Percentiles rank a stretch among this genome's conserved stretches.
Evolutionary conservation across 805 yeast species (phyloP).

Genomic region (Debaryomyces maramus): DNA sequence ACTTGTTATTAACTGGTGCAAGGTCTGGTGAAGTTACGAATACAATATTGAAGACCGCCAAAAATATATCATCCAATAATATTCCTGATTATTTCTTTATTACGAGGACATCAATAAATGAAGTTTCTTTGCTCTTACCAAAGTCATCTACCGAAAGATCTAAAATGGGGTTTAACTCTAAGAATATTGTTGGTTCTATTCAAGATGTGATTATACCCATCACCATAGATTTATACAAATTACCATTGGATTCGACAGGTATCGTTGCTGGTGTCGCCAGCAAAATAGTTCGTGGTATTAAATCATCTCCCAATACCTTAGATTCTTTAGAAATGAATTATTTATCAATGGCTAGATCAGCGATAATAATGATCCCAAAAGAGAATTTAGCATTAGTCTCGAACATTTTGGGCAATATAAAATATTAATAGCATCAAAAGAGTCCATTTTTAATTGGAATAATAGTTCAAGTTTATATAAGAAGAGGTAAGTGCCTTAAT

Average conservation of each 20-base stretch:
- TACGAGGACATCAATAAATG: slow-evolving; percentile 52
- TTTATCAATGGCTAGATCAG: slow-evolving; percentile 59
- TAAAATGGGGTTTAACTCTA: slow-evolving; percentile 40
- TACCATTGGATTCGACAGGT: slow-evolving; percentile 63
- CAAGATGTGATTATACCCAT: slow-evolving; percentile 60
- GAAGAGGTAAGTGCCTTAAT: too few species aligned
- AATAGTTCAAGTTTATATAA: too few species aligned
- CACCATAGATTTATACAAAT: slow-evolving; percentile 49
- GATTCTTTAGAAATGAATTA: slow-evolving; percentile 52
- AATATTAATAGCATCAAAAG: too few species aligned
- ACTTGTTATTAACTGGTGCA: slow-evolving; percentile 58
- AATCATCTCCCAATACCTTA: slow-evolving; percentile 13
- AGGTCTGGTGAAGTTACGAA: slow-evolving; percentile 47
- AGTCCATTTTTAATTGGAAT: too few species aligned
- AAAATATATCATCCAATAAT: slow-evolving; percentile 29
- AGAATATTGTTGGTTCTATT: slow-evolving; percentile 52
- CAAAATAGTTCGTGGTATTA: slow-evolving; percentile 37
- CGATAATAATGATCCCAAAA: slow-evolving; percentile 57
- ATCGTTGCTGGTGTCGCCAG: slow-evolving; percentile 67
- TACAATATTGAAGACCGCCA: slow-evolving; percentile 45
- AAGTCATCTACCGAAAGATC: slow-evolving; percentile 35
- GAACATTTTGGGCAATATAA: slow-evolving; percentile 15
- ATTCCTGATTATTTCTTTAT: slow-evolving; percentile 49
- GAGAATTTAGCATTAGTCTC: slow-evolving; percentile 42
- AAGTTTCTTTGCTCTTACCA: slow-evolving; percentile 50